Conservation (phyloP, 139 green algal species). For the Chlorella sp. region DNA sequence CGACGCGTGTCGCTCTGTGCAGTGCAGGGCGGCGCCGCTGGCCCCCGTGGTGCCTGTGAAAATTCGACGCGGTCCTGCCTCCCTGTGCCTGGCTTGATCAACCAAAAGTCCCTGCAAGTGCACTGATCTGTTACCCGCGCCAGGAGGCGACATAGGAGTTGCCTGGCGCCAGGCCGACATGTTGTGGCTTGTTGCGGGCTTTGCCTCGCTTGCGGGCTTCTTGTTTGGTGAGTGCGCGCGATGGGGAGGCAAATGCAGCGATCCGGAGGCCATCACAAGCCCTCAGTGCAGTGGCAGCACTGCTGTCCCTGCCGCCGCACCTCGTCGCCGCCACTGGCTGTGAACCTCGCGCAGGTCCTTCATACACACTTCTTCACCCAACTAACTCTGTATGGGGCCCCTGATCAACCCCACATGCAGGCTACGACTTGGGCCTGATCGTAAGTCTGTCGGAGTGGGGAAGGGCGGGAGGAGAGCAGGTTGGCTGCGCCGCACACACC, state of each 20-base stretch:
- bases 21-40: too few species aligned
- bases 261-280: neutral
- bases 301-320: conserved; percentile 7
- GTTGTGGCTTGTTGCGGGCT: conserved; percentile 61
- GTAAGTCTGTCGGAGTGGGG: neutral
- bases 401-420: neutral
- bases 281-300: neutral
- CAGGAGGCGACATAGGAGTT: neutral
- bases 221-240: conserved; percentile 57
- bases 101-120: too few species aligned
- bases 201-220: conserved; percentile 78
- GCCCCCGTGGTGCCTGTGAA: too few species aligned
- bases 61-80: too few species aligned
- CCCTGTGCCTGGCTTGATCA: too few species aligned
- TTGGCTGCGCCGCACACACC: too few species aligned
- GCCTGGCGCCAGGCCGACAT: conserved; percentile 32
- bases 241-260: neutral
- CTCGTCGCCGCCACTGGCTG: neutral
- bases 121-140: neutral
- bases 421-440: conserved; percentile 60
- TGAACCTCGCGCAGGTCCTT: neutral
- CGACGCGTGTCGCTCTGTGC: neutral
- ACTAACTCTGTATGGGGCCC: neutral
- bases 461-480: too few species aligned
- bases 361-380: neutral